Evolutionary conservation across 2,329 filamentous ascomycete species (phyloP), one percentile per base, ranked within the genome.

Genomic region (Chalaropsis thielavioides): DNA sequence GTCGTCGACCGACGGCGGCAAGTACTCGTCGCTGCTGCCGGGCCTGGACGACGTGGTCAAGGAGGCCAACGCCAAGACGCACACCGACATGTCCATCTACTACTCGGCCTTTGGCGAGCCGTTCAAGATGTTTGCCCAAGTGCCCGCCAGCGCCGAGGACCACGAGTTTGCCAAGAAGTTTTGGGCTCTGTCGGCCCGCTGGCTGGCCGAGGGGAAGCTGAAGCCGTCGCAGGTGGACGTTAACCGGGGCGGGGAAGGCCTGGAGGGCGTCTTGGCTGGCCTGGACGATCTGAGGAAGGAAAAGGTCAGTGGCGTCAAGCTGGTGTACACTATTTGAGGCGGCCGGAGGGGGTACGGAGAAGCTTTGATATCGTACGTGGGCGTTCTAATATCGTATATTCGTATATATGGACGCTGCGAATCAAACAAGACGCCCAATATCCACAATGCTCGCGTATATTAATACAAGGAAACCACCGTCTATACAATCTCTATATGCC

Each of bases 291-390:
- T 75, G 66, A 69, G 68, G 56, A 68, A 72, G 3, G 71, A 71
- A 0, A 70, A 72, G 69, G 72, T 79, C 31, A 77, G 75, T 63
- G 77, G 73, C 7, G 72, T 73, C 22, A 80, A 79, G 72, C 70
- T 80, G 61, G 78, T 80, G 1, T 78, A 77, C 68, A 76, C 74
- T 62, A 31, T 76, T 67, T 64, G 58, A 64, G 24, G 31, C 6
- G 2, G 19, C 15, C 6, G 19, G 22, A 27, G 46, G 19, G 13
- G 6, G 3, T 31, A 31, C 1, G n/a, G 41, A 35, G 11, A 43
- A 56, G 19, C 31, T 31, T 2, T 31, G 6, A 6, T 31, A 31
- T 31, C 6, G 31, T 31, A 31, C 31, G 11, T n/a, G 31, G 58
- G n/a, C n/a, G 2, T 46, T 38, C 35, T 38, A 38, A 38, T 38